These are phyloP conservation scores for Aspergillus versicolor DNA, from an alignment of 2,329 filamentous ascomycete species.

Conservation along the genomic window DNA sequence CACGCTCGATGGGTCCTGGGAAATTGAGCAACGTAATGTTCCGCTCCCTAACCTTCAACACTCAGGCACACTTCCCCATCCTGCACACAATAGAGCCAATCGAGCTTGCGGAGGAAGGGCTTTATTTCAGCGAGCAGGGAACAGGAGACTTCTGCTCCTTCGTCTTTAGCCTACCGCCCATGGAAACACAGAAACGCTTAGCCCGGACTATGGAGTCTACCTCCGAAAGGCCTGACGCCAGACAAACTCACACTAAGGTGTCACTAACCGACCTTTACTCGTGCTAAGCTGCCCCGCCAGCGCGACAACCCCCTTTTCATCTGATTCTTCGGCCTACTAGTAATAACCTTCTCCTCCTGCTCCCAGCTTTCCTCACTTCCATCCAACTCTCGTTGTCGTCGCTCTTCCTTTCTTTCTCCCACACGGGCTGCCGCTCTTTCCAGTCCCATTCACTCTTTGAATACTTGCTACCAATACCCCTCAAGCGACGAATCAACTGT, in stretches of 20 bases:
- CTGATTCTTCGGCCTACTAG: neutral
- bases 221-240: too few species aligned
- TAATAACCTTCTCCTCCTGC: neutral
- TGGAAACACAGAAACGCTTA: neutral
- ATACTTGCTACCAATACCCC: neutral
- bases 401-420: slow-evolving; percentile 21
- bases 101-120: neutral
- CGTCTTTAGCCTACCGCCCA: too few species aligned
- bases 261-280: neutral
- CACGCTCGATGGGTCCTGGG: neutral
- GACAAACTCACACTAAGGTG: too few species aligned
- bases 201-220: neutral
- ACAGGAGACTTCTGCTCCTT: neutral
- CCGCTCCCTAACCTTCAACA: neutral
- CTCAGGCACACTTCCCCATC: neutral
- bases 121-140: neutral
- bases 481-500: slow-evolving; percentile 3
- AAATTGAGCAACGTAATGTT: slow-evolving; percentile 8
- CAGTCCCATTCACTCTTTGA: slow-evolving; percentile 34
- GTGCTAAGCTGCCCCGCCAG: neutral
- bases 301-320: slow-evolving; percentile 1
- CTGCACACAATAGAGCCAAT: neutral
- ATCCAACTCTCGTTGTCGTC: slow-evolving; percentile 11
- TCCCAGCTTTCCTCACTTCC: neutral
- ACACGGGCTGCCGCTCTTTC: slow-evolving; percentile 37